A percentile compares a stretch with the other conserved stretches of the same genome.
Conservation (phyloP, 2,329 filamentous ascomycete species). For the Colletotrichum destructivum region DNA sequence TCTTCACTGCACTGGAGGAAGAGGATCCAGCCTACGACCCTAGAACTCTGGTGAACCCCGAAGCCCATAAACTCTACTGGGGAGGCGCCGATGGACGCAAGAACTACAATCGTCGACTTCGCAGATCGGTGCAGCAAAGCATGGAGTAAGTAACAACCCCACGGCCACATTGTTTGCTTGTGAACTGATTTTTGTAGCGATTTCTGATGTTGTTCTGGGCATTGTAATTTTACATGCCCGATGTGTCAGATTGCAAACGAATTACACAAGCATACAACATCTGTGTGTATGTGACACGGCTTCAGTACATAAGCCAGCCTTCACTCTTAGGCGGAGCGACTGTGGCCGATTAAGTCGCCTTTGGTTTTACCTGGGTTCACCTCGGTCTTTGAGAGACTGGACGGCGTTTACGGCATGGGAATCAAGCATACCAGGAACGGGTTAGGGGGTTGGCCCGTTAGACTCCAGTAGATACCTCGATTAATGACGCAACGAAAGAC, state of each 20-base stretch:
- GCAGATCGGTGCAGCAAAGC: conserved; percentile 81
- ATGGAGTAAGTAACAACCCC: conserved; percentile 67
- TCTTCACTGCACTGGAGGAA: conserved; percentile 88
- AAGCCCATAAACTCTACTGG: conserved; percentile 91
- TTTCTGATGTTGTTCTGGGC: conserved; percentile 14
- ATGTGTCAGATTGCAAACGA: not conserved
- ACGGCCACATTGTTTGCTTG: not conserved
- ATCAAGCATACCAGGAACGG: conserved; percentile 40
- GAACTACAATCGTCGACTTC: conserved; percentile 84
- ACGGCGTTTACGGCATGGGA: conserved; percentile 38
- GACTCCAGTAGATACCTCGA: conserved; percentile 43
- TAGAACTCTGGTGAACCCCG: conserved; percentile 86
- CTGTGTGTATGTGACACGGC: not conserved
- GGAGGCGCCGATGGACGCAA: conserved; percentile 84
- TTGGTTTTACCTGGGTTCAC: conserved; percentile 28
- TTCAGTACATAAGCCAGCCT: not conserved
- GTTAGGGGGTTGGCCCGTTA: conserved; percentile 34
- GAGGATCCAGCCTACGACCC: conserved; percentile 92
- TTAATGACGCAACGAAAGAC: conserved; percentile 40
- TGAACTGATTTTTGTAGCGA: conserved; percentile 21
- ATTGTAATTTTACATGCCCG: not conserved
- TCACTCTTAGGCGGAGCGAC: not conserved
- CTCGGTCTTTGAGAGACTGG: conserved; percentile 24
- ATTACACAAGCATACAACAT: not conserved
- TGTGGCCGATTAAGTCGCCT: not conserved